Base-by-base conservation (phyloP, 2,329 filamentous ascomycete genomes). In the Onygenales sp. region DNA sequence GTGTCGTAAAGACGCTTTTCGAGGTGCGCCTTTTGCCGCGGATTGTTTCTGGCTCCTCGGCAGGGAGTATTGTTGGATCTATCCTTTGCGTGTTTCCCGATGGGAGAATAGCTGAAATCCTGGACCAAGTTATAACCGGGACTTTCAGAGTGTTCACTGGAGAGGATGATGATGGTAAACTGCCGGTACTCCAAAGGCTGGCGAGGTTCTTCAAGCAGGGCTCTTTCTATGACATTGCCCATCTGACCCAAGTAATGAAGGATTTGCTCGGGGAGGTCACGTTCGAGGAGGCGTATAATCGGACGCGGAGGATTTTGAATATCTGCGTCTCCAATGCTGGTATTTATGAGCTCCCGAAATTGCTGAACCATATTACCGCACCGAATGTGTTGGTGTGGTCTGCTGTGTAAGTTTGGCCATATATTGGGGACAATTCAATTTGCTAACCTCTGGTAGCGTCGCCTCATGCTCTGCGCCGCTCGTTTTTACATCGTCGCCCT, bases 341-440 rank as follows among this genome's bases (percentile, higher is more conserved):
- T 13, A 80, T 92, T 52, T 93, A 94, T 67, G 91, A 96, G 66
- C 76, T 95, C 13, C 92, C 91, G 0, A 78, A 88, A 39, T 75
- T 97, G 0, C 78, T 97, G 60, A 97, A 97, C 68, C 96, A 95
- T 64, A 81, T 95, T 55, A 96, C 92, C 0, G 87, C 92, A 0
- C 91, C 92, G 0, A 93, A 96, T 65, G 91, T 97, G 51, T 81
- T 96, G 72, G 91, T 97, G 53, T 95, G 91, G 89, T 95, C 91
- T 13, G 92, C 92, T 36, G 91, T 96, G 63, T 80, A 71, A 74
- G 77, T 74, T 44, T 10, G 43, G 43, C 14, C 42, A 14, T 11
- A 11, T 52, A 5, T 43, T 14, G 7, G 6, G 7, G 7, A 17
- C 33, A 38, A 38, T 33, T 39, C 2, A 47, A 5, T 7, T 21